phyloP scores from a whole-genome alignment of 2,329 filamentous ascomycete genomes.

The Colletotrichum brevisporum region DNA sequence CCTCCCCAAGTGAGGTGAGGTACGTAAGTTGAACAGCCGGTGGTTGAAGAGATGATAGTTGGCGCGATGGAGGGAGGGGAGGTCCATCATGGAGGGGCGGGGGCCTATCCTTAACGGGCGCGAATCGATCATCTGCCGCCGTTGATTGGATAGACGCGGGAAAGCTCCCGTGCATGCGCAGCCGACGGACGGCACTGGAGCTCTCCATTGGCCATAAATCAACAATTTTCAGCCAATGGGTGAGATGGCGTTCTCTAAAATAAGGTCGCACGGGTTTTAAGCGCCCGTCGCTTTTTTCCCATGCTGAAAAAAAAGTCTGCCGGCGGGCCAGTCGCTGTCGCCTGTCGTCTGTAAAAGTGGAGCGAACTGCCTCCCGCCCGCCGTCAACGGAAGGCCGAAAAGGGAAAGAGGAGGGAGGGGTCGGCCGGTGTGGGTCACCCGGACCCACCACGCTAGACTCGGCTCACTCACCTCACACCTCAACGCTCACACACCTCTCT shows the following conservation, averaged over 20 bases:
- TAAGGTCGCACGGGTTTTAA: conserved; percentile 23
- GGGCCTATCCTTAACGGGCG: conserved; percentile 23
- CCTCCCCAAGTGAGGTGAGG: conserved; percentile 3
- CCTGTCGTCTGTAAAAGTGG: conserved; percentile 34
- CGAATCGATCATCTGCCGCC: conserved; percentile 22
- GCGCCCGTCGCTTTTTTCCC: conserved; percentile 31
- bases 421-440: conserved; percentile 15
- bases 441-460: conserved; percentile 27
- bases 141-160: conserved; percentile 25
- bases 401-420: conserved; percentile 27
- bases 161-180: conserved; percentile 30
- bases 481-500: conserved; percentile 11
- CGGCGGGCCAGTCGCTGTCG: conserved; percentile 30
- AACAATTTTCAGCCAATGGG: conserved; percentile 40
- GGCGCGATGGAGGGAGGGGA: conserved; percentile 14
- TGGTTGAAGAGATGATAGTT: conserved; percentile 13
- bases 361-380: conserved; percentile 5
- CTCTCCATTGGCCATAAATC: conserved; percentile 49
- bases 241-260: conserved; percentile 1
- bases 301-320: conserved; percentile 4
- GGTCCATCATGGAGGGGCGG: background rate
- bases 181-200: conserved; percentile 20
- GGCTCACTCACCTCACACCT: conserved; percentile 37
- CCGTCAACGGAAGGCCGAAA: conserved; percentile 33
- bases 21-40: background rate